phyloP scores from a whole-genome alignment of 2,329 filamentous ascomycete genomes.

The Coniella lustricola region DNA sequence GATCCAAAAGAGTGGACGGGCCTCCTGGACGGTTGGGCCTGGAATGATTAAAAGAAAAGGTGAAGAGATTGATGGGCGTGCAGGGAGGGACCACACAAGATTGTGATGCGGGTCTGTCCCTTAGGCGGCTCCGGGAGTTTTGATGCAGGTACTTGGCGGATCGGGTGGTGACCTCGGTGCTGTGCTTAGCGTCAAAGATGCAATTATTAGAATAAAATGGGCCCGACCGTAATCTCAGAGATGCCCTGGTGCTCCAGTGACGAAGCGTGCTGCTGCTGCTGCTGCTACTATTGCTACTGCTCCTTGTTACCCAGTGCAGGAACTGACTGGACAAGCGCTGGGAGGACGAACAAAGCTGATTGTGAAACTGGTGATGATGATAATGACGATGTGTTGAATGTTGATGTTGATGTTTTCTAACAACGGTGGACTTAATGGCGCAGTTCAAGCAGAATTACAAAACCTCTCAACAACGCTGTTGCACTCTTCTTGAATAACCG shows the following conservation, averaged over 20 bases:
- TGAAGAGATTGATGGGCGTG: conserved; percentile 17
- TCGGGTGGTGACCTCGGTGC: conserved; percentile 15
- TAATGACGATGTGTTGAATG: too few species aligned
- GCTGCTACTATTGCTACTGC: neutral
- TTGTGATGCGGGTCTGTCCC: conserved; percentile 18
- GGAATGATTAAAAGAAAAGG: conserved; percentile 18
- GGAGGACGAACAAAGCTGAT: too few species aligned
- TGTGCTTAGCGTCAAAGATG: conserved; percentile 17
- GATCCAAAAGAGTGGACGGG: conserved; percentile 17
- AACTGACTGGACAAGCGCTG: too few species aligned
- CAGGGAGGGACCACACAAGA: conserved; percentile 19
- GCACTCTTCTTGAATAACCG: neutral
- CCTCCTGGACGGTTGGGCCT: conserved; percentile 15
- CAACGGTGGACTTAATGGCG: too few species aligned
- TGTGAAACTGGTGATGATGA: too few species aligned
- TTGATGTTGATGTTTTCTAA: too few species aligned
- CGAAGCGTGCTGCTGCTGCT: conserved; percentile 5
- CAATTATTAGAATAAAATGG: conserved; percentile 18
- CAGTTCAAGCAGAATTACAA: neutral
- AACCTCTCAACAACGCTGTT: neutral
- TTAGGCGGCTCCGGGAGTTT: conserved; percentile 17
- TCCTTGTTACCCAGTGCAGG: neutral
- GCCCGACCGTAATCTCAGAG: conserved; percentile 16
- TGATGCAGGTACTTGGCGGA: conserved; percentile 16
- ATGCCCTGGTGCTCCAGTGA: conserved; percentile 14